Conservation (phyloP, 2,329 filamentous ascomycete genomes). For the Eurotiales sp. region DNA sequence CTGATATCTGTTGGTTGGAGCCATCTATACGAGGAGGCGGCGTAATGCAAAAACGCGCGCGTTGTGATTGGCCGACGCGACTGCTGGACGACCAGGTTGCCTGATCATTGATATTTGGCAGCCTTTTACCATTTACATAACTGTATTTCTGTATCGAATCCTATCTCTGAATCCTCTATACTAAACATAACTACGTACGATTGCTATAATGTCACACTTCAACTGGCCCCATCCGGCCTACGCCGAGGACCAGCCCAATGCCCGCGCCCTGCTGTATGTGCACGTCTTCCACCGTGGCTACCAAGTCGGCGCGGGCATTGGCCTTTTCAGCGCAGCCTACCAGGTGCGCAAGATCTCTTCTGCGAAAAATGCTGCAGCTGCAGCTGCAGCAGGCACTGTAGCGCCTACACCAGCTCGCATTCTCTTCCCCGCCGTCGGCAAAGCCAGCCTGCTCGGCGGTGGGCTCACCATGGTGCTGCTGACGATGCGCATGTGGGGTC, state of each 20-base stretch:
- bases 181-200: too few species aligned
- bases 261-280: slow-evolving; percentile 53
- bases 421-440: slow-evolving; percentile 47
- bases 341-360: slow-evolving; percentile 3
- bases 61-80: too few species aligned
- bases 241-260: slow-evolving; percentile 60
- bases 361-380: not conserved
- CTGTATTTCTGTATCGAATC: too few species aligned
- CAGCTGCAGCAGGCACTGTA: not conserved
- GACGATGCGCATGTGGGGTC: slow-evolving; percentile 51
- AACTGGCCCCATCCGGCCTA: slow-evolving; percentile 52
- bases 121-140: too few species aligned
- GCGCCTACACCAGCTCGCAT: slow-evolving; percentile 18
- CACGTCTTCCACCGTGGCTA: slow-evolving; percentile 59
- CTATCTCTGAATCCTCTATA: too few species aligned
- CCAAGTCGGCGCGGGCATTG: slow-evolving; percentile 51
- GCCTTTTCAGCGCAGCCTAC: slow-evolving; percentile 36
- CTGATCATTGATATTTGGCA: too few species aligned
- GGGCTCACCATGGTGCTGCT: slow-evolving; percentile 45
- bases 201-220: slow-evolving; percentile 23
- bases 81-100: too few species aligned
- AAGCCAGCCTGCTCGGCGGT: slow-evolving; percentile 45
- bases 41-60: too few species aligned
- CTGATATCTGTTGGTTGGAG: too few species aligned
- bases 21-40: too few species aligned